These are phyloP conservation scores for Nakazawaea anatomiae DNA, from an alignment of 805 yeast genomes.

Conservation along the genomic window DNA sequence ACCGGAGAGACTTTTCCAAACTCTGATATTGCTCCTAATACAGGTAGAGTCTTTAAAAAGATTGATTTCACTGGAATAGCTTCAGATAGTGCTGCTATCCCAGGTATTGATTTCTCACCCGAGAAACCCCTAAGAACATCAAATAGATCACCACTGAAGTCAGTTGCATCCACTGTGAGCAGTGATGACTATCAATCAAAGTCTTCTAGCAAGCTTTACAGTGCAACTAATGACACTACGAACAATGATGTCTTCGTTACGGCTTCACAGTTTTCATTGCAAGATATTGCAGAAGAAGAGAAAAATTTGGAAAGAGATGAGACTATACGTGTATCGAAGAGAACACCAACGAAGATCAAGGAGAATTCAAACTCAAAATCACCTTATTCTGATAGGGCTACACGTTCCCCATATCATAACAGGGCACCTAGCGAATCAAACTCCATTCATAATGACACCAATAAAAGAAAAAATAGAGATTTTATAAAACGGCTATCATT, in stretches of 20 bases:
- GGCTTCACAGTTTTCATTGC: constrained; percentile 28
- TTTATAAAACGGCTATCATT: constrained; percentile 10
- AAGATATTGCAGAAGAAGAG: constrained; percentile 8
- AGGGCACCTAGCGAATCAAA: not conserved
- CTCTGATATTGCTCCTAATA: not conserved
- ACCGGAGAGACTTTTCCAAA: not conserved
- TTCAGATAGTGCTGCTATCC: not conserved
- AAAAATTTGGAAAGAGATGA: constrained; percentile 1
- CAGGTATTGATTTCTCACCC: not conserved
- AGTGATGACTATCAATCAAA: constrained; percentile 7
- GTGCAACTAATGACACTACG: constrained; percentile 18
- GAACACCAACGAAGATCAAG: not conserved
- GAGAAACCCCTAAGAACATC: not conserved
- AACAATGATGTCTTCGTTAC: constrained; percentile 30
- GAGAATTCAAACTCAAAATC: not conserved
- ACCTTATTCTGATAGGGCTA: not conserved
- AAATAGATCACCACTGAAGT: constrained; percentile 7
- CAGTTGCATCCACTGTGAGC: constrained; percentile 1
- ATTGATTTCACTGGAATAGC: constrained; percentile 4
- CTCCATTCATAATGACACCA: not conserved
- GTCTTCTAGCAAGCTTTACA: constrained; percentile 12
- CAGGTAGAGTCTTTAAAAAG: constrained; percentile 5
- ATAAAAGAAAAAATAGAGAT: not conserved
- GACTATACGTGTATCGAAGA: not conserved
- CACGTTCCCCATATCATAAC: not conserved